phyloP scores from a whole-genome alignment of 345 rosid genomes.

The Bruguiera parviflora region DNA sequence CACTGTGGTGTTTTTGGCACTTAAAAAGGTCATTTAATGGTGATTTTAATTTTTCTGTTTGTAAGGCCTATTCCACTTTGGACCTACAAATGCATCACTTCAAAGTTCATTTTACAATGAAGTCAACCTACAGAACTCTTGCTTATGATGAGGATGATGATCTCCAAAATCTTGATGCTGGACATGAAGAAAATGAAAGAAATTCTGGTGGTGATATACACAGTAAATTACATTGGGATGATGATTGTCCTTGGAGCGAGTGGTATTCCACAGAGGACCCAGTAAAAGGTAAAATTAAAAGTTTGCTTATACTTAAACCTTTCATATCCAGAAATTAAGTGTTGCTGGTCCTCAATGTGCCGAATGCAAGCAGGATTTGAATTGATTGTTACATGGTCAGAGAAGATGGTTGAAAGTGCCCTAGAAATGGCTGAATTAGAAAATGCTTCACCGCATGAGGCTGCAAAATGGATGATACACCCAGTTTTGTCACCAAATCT shows the following conservation, averaged over 20 bases:
- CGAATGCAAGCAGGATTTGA: constrained; percentile 57
- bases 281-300: constrained; percentile 49
- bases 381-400: constrained; percentile 67
- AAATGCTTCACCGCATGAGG: constrained; percentile 88
- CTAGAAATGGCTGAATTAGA: constrained; percentile 96
- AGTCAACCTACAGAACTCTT: constrained; percentile 78
- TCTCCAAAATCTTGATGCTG: constrained; percentile 46
- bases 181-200: constrained; percentile 44
- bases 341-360: constrained; percentile 23
- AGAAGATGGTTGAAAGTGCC: constrained; percentile 69
- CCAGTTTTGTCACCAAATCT: constrained; percentile 57
- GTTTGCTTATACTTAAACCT: neutral
- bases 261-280: constrained; percentile 99
- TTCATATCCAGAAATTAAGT: neutral
- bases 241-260: constrained; percentile 98
- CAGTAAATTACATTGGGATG: constrained; percentile 78
- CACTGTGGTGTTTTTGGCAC: neutral
- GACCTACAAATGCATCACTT: constrained; percentile 65
- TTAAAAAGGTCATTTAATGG: constrained; percentile 4
- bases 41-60: constrained; percentile 18
- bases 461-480: constrained; percentile 71
- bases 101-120: constrained; percentile 76
- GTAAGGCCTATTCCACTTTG: constrained; percentile 76
- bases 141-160: constrained; percentile 64
- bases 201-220: constrained; percentile 42